Base-by-base conservation (phyloP, 2,329 filamentous ascomycete species). In the Cladosporium sp. region DNA sequence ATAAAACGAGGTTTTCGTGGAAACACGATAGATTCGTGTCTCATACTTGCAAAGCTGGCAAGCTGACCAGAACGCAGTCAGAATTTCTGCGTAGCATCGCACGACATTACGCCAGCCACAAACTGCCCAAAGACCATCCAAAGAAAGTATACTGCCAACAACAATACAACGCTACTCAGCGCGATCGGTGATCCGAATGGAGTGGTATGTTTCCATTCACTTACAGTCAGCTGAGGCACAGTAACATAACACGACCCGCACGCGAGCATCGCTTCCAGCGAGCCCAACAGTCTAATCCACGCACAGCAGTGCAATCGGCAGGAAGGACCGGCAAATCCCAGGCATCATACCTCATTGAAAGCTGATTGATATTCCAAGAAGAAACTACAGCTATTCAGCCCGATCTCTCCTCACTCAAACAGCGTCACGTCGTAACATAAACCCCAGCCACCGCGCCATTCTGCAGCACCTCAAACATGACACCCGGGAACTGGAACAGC, bases 391-490 rank as follows among this genome's bases (percentile, higher is more conserved):
- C 40, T 46, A 5, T 1, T 8, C 7, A 46, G 2, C 1, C 8
- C 2, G 2, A 18, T 21, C n/a, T 5, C 2, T 1, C 14, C 10
- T 28, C 31, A 14, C n/a, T 14, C n/a, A 26, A 21, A 37, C 1
- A 31, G 16, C 10, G 21, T 63, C 50, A 63, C 29, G 49, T 44
- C 5, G 61, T 63, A 5, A 65, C 63, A 49, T 65, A 65, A 8
- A 65, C n/a, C 63, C 55, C 63, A 3, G 50, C 63, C 63, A 99
- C 91, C 67, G 88, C 89, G 4, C 91, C 93, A 75, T 96, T 97
- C 86, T 91, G 93, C 77, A 98, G 80, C 31, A 99, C 94, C 80
- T 99, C 95, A 80, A 99, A 98, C 56, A 97, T 88, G 78, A 98
- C 80, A 0, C 95, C 94, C 0, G 95, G 94, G 74, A 97, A 97